Base-by-base conservation (phyloP, 2,329 filamentous ascomycete genomes). In the Ophiostoma piceae region DNA sequence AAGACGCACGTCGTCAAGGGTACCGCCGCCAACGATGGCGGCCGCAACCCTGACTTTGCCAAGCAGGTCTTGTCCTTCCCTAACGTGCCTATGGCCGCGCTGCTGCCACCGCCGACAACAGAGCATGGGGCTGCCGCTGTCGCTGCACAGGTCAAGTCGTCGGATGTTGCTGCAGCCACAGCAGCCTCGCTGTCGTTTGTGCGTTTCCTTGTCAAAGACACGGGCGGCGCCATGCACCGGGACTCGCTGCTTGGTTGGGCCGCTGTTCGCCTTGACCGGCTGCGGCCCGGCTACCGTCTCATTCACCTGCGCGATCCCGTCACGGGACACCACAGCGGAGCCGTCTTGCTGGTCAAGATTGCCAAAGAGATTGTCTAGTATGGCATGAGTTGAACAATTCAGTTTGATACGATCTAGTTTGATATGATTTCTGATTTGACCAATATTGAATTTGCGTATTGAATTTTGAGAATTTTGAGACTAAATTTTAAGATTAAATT, bases 221-320 rank as follows among this genome's bases (percentile, higher is more conserved):
- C 66, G 35, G 90, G 96, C 74, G 90, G 94, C 78, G 65, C 68
- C 2, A 86, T 94, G 74, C 88, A 89, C 3, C 85, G 85, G 72
- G 93, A 98, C 76, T 86, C 90, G 71, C 79, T 97, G 70, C 90
- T 92, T 12, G 92, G 90, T 2, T 98, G 95, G 95, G 88, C 91
- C 1, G 97, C 93, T 76, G 89, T 96, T 74, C 85, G 93, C 54
- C 85, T 98, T 29, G 93, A 97, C 79, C 85, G 93, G 8, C 79
- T 97, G 71, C 87, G 87, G 71, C 81, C 85, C 43, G 94, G 95
- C 0, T 91, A 91, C 74, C 84, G 93, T 12, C 88, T 97, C 74
- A 82, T 98, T 70, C 90, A 89, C 75, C 80, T 98, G 71, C 83
- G 91, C 73, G 89, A 96, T 76, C 67, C 70, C 1, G 82, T 83